Base-by-base conservation (phyloP, 352 stramenopile species). In the Blastocystis sp. region DNA sequence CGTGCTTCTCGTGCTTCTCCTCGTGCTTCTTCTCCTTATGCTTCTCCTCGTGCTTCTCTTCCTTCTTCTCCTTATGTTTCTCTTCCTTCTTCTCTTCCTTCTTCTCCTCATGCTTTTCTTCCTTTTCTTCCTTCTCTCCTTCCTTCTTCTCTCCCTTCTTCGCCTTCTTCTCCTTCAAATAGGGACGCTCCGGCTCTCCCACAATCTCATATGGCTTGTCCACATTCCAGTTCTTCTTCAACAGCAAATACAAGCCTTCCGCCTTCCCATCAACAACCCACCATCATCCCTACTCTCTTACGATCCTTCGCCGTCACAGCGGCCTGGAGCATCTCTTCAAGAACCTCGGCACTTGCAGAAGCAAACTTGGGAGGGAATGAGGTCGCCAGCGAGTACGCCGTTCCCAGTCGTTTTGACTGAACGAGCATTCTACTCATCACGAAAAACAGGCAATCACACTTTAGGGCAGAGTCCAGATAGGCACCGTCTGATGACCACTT, bases 161-260 rank as follows among this genome's bases (percentile, higher is more conserved):
- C 33, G 61, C 37, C 61, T 70, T 21, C 50, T 90, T 63, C 39
- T 88, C 74, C 81, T 88, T 37, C 45, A 88, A 31, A 51, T 82
- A 88, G 21, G 31, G 24, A 61, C 78, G 31, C 66, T 88, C 65
- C 3, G 26, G 62, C 33, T 88, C 60, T 13, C 62, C 78, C 59
- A 31, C n/a, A 33, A 88, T 88, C 29, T 77, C 65, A n/a, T 88
- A 78, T 60, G 31, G 33, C 55, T 79, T 80, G n/a, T 88, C 78
- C 24, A 74, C 62, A 13, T 69, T 62, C n/a, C 62, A 39, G 35
- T 79, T 21, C 39, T 61, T 41, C 78, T 88, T 88, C 65, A 88
- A n/a, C 62, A 88, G n/a, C 62, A 78, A 13, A 24, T 45, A 55
- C 31, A 88, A 21, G 0, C 62, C 65, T 35, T 88, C 78, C 35